These are phyloP conservation scores for Hymenoscyphus scutula DNA, from an alignment of 2,329 filamentous ascomycete genomes.

Conservation along the genomic window DNA sequence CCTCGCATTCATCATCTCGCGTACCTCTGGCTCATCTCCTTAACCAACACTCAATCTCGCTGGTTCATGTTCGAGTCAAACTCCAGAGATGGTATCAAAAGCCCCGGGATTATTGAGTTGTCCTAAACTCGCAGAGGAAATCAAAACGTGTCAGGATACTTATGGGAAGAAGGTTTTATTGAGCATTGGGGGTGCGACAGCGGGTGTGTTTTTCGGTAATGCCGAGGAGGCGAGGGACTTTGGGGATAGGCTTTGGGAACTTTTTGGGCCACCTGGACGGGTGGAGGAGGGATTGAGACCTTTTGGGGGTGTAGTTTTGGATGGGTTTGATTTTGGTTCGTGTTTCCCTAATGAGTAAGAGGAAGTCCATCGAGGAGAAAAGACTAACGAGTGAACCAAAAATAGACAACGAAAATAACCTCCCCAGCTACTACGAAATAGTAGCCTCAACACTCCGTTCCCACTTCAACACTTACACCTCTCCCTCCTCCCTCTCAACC, in stretches of 20 bases:
- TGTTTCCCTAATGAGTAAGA: background rate
- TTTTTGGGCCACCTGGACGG: slow-evolving; percentile 37
- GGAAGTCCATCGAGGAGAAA: background rate
- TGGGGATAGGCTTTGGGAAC: slow-evolving; percentile 37
- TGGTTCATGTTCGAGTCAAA: slow-evolving; percentile 37
- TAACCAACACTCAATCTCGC: slow-evolving; percentile 34
- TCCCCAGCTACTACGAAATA: slow-evolving; percentile 29
- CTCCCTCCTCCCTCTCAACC: background rate
- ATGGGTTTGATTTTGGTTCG: slow-evolving; percentile 40
- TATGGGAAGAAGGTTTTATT: slow-evolving; percentile 42
- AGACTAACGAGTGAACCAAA: background rate
- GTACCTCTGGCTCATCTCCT: slow-evolving; percentile 8
- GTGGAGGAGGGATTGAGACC: slow-evolving; percentile 32
- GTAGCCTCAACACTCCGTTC: slow-evolving; percentile 37
- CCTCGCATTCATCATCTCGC: slow-evolving; percentile 27
- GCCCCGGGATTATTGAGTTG: slow-evolving; percentile 41
- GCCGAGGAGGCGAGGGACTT: slow-evolving; percentile 34
- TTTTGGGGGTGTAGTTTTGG: slow-evolving; percentile 34
- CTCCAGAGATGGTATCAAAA: slow-evolving; percentile 33
- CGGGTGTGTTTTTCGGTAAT: slow-evolving; percentile 33
- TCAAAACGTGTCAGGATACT: slow-evolving; percentile 37
- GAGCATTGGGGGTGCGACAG: slow-evolving; percentile 37
- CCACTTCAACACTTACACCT: slow-evolving; percentile 17
- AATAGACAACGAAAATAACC: slow-evolving; percentile 38
- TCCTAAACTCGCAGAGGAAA: slow-evolving; percentile 35